These are phyloP conservation scores for Fusarium hainanense DNA, from an alignment of 2,329 filamentous ascomycete genomes.

Conservation along the genomic window DNA sequence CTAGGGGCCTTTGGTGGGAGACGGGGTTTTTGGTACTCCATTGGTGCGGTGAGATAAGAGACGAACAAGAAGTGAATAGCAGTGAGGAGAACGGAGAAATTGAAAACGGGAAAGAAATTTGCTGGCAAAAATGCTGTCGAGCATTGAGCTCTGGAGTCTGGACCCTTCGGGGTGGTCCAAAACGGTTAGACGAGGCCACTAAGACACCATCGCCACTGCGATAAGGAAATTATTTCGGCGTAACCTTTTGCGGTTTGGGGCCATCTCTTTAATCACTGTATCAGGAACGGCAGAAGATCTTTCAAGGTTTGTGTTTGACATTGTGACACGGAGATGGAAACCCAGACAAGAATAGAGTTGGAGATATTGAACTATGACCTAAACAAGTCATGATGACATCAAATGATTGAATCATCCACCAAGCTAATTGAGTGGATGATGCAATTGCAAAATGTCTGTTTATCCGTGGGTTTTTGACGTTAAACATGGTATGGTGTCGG, in stretches of 20 bases:
- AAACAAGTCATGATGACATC: too few species aligned
- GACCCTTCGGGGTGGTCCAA: conserved; percentile 24
- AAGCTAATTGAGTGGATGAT: not conserved
- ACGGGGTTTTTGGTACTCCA: conserved; percentile 33
- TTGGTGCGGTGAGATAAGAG: conserved; percentile 3
- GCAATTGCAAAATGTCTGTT: not conserved
- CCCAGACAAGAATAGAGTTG: not conserved
- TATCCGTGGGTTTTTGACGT: not conserved
- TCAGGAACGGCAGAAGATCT: conserved; percentile 1
- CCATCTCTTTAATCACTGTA: conserved; percentile 17
- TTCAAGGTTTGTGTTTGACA: not conserved
- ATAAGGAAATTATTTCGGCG: conserved; percentile 24
- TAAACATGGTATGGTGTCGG: not conserved
- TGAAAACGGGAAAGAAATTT: conserved; percentile 17
- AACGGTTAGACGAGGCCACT: conserved; percentile 37
- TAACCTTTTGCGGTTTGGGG: conserved; percentile 40
- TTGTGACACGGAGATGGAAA: not conserved
- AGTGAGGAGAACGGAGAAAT: not conserved
- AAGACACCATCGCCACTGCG: conserved; percentile 31
- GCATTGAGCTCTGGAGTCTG: conserved; percentile 28
- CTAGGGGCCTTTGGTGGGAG: conserved; percentile 25
- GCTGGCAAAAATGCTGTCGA: conserved; percentile 3
- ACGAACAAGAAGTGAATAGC: not conserved
- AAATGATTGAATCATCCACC: too few species aligned
- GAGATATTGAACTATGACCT: not conserved